Evolutionary conservation across 106 monocot species (phyloP), one percentile per base, ranked within the genome.

Genomic region (Triglochin maritima): DNA sequence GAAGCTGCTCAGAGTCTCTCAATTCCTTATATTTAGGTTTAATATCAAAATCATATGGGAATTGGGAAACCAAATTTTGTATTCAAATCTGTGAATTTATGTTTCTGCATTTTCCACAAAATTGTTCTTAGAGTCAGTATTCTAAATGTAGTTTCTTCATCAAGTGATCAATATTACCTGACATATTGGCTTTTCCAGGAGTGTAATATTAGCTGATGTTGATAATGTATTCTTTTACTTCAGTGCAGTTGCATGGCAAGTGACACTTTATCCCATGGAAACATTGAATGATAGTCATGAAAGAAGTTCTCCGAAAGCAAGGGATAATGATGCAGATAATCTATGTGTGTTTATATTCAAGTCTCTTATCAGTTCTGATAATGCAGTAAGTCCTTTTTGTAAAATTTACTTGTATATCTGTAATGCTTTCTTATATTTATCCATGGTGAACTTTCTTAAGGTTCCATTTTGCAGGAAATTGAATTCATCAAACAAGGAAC

Each of bases 401-500:
- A 69, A 3, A 10, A 9, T 45, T n/a, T 13, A 44, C 3, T 74
- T 57, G 41, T 62, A 46, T 6, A 49, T 14, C 8, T 60, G 45
- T 63, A 29, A 2, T 62, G n/a, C 9, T 42, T 54, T 62, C 11
- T 45, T 51, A 6, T 8, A 15, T 57, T 50, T 44, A 48, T 44
- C 44, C 15, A 12, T 60, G 44, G 46, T 53, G 46, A 57, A 43
- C 7, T 71, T 17, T 50, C 49, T 2, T 8, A 0, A 62, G 42
- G 13, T 5, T 15, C 0, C 29, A 50, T 58, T 50, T 46, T 64
- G 49, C 61, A 93, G 93, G 88, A 98, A 71, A 79, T 98, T 63
- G 91, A 98, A 57, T 98, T 98, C 67, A 91, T 98, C 73, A 98
- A 91, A 57, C 54, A 81, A 11, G 96, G 91, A 54, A 84, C 79